Base-by-base conservation (phyloP, 2,329 filamentous ascomycete species). In the Elsinoe necatrix region DNA sequence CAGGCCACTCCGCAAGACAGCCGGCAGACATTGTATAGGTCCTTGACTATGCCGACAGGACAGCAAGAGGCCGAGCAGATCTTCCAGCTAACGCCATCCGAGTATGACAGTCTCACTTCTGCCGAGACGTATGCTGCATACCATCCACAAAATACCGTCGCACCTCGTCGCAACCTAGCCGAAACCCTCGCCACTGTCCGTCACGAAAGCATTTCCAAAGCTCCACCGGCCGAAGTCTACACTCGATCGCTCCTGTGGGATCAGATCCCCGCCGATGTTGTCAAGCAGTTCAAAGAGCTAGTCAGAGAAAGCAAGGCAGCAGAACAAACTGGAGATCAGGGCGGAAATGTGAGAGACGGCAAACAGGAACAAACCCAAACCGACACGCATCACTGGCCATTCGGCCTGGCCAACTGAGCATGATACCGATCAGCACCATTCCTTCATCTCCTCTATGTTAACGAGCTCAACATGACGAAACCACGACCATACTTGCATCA, bases 191-290 rank as follows among this genome's bases (percentile, higher is more conserved):
- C 86, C 52, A 84, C 82, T 45, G 89, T 95, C 83, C 84, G 89
- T 62, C 76, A 76, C 63, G 81, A 79, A 64, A 65, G 52, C 50
- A 20, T 57, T 52, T 18, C 63, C 59, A 48, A 61, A 11, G 81
- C 78, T 66, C 81, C 81, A 54, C 86, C 85, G 48, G 87, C 91
- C 57, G 90, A 96, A 66, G 88, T 96, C 41, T 95, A 95, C 74
- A 95, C 91, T 31, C 82, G 92, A 58, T 95, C 89, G 61, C 79
- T 97, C 60, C 83, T 97, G 58, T 95, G 89, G 89, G 90, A 96
- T 67, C 88, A 91, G 72, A 91, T 97, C 64, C 91, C 93, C 12
- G 81, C 83, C 64, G 90, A 97, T 62, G 90, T 97, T 50, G 89
- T 98, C 55, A 83, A 85, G 64, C 89, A 92, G 69, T 97, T 97